Base-by-base conservation (phyloP, 371 early-diverging fungal species). In the Lichtheimia corymbifera region DNA sequence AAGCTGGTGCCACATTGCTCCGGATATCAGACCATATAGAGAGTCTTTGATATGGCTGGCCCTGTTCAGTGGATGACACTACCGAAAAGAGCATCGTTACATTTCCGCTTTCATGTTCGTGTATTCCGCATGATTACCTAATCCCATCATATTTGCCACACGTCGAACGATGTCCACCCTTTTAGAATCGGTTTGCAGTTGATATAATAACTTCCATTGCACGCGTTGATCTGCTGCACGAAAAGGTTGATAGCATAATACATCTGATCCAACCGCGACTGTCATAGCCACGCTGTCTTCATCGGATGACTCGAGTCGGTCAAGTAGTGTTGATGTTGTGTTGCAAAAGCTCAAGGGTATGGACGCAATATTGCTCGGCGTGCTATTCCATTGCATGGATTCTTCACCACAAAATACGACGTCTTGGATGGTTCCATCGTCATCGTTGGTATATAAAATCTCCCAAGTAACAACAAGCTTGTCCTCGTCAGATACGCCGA, bases 1-100 rank as follows among this genome's bases (percentile, higher is more conserved):
- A 47, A 9, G 9, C 40, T 2, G 77, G 75, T 18, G 68, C 61
- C 6, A 65, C 51, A n/a, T 62, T 62, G 5, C 66, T 60, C 25
- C 77, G 66, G 41, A 80, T 74, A 28, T 68, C 75, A 42, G 64
- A 61, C 75, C 73, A 77, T 61, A 80, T 64, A 0, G 73, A 71
- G 13, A 79, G 58, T 0, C 17, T 50, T 12, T 58, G 54, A 1
- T 14, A 18, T 18, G 58, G 35, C 22, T 20, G 17, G 7, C 64
- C 53, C 3, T 70, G 47, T 6, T 60, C 67, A 0, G 63, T 62
- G 4, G 58, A 25, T 0, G 75, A 69, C 20, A 72, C 52, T 24
- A 62, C 45, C 24, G 6, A 2, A 40, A 35, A 35, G 11, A 35
- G 35, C 11, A 35, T 2, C 9, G 11, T 35, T 35, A 35, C 35